Evolutionary conservation across 2,329 filamentous ascomycete species (phyloP), one percentile per base, ranked within the genome.

Genomic region (Trichoderma koningii): DNA sequence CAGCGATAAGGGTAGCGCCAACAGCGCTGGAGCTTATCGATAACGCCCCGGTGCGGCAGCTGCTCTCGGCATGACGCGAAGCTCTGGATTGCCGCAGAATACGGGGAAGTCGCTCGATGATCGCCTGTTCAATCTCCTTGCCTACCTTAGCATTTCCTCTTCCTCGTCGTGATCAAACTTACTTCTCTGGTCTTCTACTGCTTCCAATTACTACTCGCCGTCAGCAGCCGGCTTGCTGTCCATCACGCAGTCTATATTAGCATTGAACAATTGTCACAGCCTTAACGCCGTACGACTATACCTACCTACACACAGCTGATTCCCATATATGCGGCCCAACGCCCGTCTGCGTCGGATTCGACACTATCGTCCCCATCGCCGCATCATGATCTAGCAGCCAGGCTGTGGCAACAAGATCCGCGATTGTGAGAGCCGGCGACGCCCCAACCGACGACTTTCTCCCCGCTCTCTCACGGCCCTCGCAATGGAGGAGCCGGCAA

Each of bases 331-430:
- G 63, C 45, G 48, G 41, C 26, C 50, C n/a, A 15, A 51, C 34
- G 44, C 38, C 47, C 34, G n/a, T n/a, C 42, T 53, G 30, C n/a
- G 60, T 56, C 44, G 55, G 26, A 53, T 34, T 19, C 55, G 55
- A 42, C 55, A 28, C 30, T 19, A n/a, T 50, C 55, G 34, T 34
- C n/a, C 3, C 47, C 28, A 51, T 59, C 66, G 64, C 68, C 63
- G 59, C 72, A 72, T 68, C 72, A 77, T 77, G 75, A 71, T 75
- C 71, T 77, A 77, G 75, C 68, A 70, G 70, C 69, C 69, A 67
- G 66, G 57, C 42, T 42, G 61, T 30, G 45, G 57, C 68, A 63
- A 55, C 59, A 69, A 64, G 45, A 66, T 51, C 61, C 56, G 66
- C 69, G 66, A 74, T 66, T 71, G 67, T 63, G 62, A 69, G 55